phyloP scores from a whole-genome alignment of 1,284 basidiomycete species.

The Marasmius oreades region DNA sequence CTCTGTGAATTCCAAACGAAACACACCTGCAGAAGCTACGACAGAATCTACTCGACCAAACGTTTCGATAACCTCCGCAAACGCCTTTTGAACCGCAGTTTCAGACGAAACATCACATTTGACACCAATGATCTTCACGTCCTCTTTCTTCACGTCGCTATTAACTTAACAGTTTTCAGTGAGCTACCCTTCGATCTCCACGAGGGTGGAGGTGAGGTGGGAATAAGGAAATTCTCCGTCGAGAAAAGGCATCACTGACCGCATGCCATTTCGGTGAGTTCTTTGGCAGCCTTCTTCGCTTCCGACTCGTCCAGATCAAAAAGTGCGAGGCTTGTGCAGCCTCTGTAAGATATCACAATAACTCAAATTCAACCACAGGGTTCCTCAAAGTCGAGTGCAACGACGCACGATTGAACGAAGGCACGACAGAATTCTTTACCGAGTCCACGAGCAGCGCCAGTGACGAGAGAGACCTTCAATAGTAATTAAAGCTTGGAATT shows the following conservation, averaged over 20 bases:
- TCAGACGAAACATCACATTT: slow-evolving; percentile 91
- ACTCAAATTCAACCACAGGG: slow-evolving; percentile 1
- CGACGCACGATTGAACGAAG: slow-evolving; percentile 78
- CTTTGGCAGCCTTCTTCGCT: slow-evolving; percentile 68
- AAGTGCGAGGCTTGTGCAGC: slow-evolving; percentile 80
- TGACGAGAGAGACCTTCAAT: slow-evolving; percentile 83
- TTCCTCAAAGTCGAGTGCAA: neutral
- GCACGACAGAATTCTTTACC: slow-evolving; percentile 89
- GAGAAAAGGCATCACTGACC: slow-evolving; percentile 31
- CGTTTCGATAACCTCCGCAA: slow-evolving; percentile 58
- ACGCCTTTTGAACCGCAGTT: slow-evolving; percentile 71
- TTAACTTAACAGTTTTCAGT: slow-evolving; percentile 43
- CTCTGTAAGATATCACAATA: slow-evolving; percentile 38
- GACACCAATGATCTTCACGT: slow-evolving; percentile 73
- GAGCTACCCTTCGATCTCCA: neutral
- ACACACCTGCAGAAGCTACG: slow-evolving; percentile 84
- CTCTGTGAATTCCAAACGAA: slow-evolving; percentile 1
- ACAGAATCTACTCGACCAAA: slow-evolving; percentile 87
- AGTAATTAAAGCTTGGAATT: neutral
- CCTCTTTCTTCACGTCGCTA: slow-evolving; percentile 54
- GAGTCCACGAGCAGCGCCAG: slow-evolving; percentile 90
- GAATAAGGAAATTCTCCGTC: slow-evolving; percentile 1
- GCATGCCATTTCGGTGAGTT: slow-evolving; percentile 59
- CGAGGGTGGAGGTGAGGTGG: slow-evolving; percentile 25
- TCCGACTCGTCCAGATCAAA: slow-evolving; percentile 82